Base-by-base conservation (phyloP, 805 yeast genomes). In the Babjeviella inositovora region DNA sequence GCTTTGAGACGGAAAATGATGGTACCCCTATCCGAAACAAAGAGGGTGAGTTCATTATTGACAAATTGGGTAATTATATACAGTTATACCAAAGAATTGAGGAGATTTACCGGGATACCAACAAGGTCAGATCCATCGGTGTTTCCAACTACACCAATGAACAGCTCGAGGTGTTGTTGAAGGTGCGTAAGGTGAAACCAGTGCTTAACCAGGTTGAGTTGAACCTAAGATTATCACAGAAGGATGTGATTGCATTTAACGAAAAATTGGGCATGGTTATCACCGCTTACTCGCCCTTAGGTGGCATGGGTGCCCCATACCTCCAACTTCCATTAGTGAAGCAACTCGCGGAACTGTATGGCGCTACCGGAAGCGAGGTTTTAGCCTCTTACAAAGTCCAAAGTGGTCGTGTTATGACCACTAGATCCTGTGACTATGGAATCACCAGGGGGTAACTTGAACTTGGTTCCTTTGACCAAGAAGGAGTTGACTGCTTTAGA, bases 161-260 rank as follows among this genome's bases (percentile, higher is more conserved):
- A 18, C 47, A 50, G 27, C 28, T 53, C 23, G 37, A 46, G 23
- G 34, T 26, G 20, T 37, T 58, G 19, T 34, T 57, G 18, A 32
- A 37, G 6, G 47, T 40, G 12, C 42, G 50, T 7, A 49, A 43
- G 10, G 45, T 49, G 13, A 35, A 35, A 18, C 68, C 68, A 4
- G 57, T 42, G 3, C 54, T 50, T 8, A 51, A 58, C 33, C 65
- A 60, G 35, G 42, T 60, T 21, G 68, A 59, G 36, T 37, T 53
- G 14, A 66, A 60, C 33, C 58, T 59, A 17, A 47, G 47, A 18
- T 45, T 50, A 28, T 50, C 53, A 12, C 60, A 53, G 25, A 34
- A 28, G 2, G 41, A 43, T 14, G 35, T 56, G 23, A 22, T 29
- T 22, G 38, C 44, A n/a, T 49, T 28, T 32, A 39, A 48, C 30